These are phyloP conservation scores for Rhexocercosporidium sp. DNA, from an alignment of 2,329 filamentous ascomycete species.

Conservation along the genomic window DNA sequence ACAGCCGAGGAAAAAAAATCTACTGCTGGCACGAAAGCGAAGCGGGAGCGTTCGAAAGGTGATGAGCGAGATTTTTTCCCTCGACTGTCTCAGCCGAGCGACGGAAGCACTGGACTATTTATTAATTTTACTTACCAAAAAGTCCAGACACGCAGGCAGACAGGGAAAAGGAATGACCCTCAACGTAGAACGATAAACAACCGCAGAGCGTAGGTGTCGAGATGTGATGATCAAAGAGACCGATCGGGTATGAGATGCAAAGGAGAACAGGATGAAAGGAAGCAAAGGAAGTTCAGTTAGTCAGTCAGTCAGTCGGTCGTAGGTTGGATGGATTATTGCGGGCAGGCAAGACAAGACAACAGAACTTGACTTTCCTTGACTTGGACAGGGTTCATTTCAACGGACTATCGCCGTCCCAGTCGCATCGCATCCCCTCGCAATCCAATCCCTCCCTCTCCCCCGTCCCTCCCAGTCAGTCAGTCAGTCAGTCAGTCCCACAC, in stretches of 20 bases:
- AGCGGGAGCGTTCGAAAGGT: slow-evolving; percentile 17
- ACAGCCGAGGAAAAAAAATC: slow-evolving; percentile 36
- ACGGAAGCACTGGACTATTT: background rate
- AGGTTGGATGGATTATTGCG: no score
- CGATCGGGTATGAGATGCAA: slow-evolving; percentile 3
- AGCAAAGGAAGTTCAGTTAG: background rate
- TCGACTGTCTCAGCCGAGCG: slow-evolving; percentile 22
- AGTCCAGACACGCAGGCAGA: slow-evolving; percentile 26
- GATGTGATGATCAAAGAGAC: slow-evolving; percentile 6
- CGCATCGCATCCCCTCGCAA: no score
- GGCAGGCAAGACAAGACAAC: background rate
- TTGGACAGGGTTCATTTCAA: slow-evolving; percentile 1
- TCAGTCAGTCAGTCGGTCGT: no score
- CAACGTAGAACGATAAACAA: slow-evolving; percentile 25
- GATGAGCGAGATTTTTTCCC: slow-evolving; percentile 21
- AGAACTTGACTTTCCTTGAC: background rate
- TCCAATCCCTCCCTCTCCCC: no score
- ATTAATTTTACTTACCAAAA: slow-evolving; percentile 33
- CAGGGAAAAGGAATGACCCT: slow-evolving; percentile 38
- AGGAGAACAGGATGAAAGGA: background rate
- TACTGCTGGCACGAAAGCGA: slow-evolving; percentile 25
- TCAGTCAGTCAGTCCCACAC: slow-evolving; percentile 4
- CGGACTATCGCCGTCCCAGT: slow-evolving; percentile 8
- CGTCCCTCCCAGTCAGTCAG: background rate
- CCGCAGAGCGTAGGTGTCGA: slow-evolving; percentile 9